Evolutionary conservation across 306 rosid species (phyloP), one percentile per base, ranked within the genome.

Genomic region (Begonia fuchsioides): DNA sequence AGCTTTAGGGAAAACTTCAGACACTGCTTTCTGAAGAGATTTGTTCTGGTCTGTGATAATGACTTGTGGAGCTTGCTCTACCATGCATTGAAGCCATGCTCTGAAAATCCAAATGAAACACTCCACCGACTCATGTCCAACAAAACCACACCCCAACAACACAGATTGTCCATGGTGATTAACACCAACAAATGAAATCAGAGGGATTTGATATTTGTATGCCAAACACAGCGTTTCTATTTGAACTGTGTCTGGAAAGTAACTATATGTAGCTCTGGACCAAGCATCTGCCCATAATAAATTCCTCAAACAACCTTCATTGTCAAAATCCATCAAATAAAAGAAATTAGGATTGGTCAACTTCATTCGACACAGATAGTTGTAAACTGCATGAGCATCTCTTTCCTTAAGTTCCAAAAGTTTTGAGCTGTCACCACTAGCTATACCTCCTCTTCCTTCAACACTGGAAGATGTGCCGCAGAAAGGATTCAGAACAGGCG

Each of bases 221-320:
- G 71, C 79, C 68, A 83, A 65, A 65, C 86, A 79, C 2, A 82
- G 69, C n/a, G 88, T 79, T 53, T 83, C 85, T 35, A 83, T 55
- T 13, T 68, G 60, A 41, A 83, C 68, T n/a, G n/a, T n/a, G n/a
- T n/a, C n/a, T n/a, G n/a, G n/a, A n/a, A n/a, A n/a, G n/a, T n/a
- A n/a, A n/a, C n/a, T 53, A 60, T 52, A 74, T 38, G 86, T 75
- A 51, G 69, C 65, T 75, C 82, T 73, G 50, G 88, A 71, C 73
- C 80, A 68, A 18, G 94, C 68, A 64, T 83, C 94, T 44, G 78
- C 86, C 94, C 88, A 83, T 39, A 83, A 83, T 55, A 76, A 71
- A 63, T 83, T 83, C 59, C 73, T 79, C 53, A 83, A 72, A 47
- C 44, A 68, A 60, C 94, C 82, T 13, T 67, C 80, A 44, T 72